phyloP scores from a whole-genome alignment of 2,329 filamentous ascomycete genomes.

The Fusarium xylarioides region DNA sequence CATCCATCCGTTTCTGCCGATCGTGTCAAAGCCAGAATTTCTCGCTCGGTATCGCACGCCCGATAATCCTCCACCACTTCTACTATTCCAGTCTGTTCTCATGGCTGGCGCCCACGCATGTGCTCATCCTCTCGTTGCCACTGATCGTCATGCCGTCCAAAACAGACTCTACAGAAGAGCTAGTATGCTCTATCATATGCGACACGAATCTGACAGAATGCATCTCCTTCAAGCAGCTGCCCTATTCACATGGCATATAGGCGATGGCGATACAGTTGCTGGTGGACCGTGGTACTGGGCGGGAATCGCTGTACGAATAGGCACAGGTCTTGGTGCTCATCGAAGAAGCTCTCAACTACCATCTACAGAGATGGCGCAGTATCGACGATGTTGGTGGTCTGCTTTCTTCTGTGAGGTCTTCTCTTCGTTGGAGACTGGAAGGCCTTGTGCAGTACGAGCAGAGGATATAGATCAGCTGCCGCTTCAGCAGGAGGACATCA shows the following conservation, averaged over 20 bases:
- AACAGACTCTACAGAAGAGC: slow-evolving; percentile 38
- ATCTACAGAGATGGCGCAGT: slow-evolving; percentile 35
- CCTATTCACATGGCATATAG: slow-evolving; percentile 40
- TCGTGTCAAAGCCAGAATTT: slow-evolving; percentile 39
- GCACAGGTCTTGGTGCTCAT: slow-evolving; percentile 32
- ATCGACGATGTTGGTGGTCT: slow-evolving; percentile 40
- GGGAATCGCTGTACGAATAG: slow-evolving; percentile 37
- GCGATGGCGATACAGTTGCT: slow-evolving; percentile 35
- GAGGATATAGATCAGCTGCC: slow-evolving; percentile 40
- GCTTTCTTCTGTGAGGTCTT: slow-evolving; percentile 40
- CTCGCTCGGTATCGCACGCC: slow-evolving; percentile 33
- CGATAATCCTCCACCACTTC: slow-evolving; percentile 32
- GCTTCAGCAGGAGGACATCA: slow-evolving; percentile 33
- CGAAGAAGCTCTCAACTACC: slow-evolving; percentile 34
- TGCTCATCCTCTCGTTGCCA: slow-evolving; percentile 36
- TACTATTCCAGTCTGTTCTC: slow-evolving; percentile 36
- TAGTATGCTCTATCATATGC: slow-evolving; percentile 41
- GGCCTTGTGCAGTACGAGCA: slow-evolving; percentile 36
- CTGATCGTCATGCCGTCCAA: slow-evolving; percentile 39
- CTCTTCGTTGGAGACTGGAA: slow-evolving; percentile 32
- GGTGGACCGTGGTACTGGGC: slow-evolving; percentile 42
- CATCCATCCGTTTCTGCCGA: slow-evolving; percentile 38
- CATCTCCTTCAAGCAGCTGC: slow-evolving; percentile 39
- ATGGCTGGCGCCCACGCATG: slow-evolving; percentile 41
- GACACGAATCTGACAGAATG: slow-evolving; percentile 38